Evolutionary conservation across 306 rosid species (phyloP), one percentile per base, ranked within the genome.

Genomic region (Begonia fuchsioides): DNA sequence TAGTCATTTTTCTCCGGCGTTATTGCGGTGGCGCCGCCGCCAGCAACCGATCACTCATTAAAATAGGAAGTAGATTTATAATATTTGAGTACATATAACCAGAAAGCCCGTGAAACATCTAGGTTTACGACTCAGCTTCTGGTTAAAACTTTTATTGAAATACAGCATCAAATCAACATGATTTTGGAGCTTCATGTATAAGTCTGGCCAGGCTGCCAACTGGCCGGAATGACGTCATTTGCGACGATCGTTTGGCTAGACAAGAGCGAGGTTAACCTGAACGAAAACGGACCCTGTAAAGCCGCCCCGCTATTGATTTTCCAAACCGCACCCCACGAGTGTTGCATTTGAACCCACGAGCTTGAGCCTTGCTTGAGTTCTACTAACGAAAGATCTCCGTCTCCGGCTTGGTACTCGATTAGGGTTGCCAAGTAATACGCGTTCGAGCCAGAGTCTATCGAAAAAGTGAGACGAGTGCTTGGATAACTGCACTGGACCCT

Each of bases 261-360:
- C 10, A 50, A 18, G 8, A 61, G 63, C 11, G 82, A 38, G 2
- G 80, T 76, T 10, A 83, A 62, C 32, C 70, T 68, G 38, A 83
- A 44, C 3, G 90, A 83, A 61, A 83, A 72, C 0, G 94, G 94
- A 10, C 78, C 76, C 17, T 15, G 15, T 1, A 83, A 38, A 8
- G 72, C 20, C 13, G 76, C 41, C 14, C 76, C 83, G 2, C 53
- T 12, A 40, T 76, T 53, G 16, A 62, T 63, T n/a, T 74, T 76
- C 94, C 94, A 83, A 44, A 74, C 71, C 1, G 90, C 90, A 16
- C 94, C 88, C 87, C 94, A 79, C 3, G 88, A 79, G 18, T 67
- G 70, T 20, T 61, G 55, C 94, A 83, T 80, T 17, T 73, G 44
- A 44, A 38, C 44, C 90, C 90, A 83, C 49, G 83, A 18, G 18